Evolutionary conservation across 2,329 filamentous ascomycete genomes (phyloP), one percentile per base, ranked within the genome.

Genomic region (Blastomyces gilchristii): DNA sequence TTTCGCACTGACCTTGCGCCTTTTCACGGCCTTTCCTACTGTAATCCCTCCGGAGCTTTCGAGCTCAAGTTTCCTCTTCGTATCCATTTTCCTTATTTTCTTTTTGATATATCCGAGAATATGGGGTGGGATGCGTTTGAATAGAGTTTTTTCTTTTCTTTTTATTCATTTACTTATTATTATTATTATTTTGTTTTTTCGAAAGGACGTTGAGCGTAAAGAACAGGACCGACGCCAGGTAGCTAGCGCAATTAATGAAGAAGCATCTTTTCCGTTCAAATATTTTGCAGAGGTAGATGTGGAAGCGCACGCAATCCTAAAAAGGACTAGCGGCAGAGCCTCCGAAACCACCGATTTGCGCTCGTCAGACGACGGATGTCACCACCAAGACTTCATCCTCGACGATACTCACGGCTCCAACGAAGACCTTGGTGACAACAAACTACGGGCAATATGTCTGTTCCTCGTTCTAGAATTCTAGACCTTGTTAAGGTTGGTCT

Each of bases 401-500:
- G 28, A 37, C 52, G 28, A 37, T 6, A 54, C 1, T 16, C 28
- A 54, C 52, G 25, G 12, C 52, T 37, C 9, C 16, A n/a, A 54
- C 31, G 14, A 45, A 47, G 18, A 37, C 14, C 22, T 41, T 25
- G 39, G 31, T 28, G 58, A 50, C 47, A 14, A 7, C 43, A 60
- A 34, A 45, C 28, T n/a, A 7, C 18, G 25, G 43, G 34, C 58
- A 18, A n/a, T 39, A 83, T 83, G 81, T 74, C 81, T 41, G 80
- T 83, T 69, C 75, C 82, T 64, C 78, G 80, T 64, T 75, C 74
- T 59, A 80, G 83, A 58, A 74, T 85, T 43, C 66, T 85, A 58
- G 88, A 91, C 73, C 83, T 96, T 67, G 84, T 93, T 81, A 91
- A 91, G 87, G 91, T 90, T 77, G 56, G 69, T 25, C 16, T 45